Evolutionary conservation across 768 basidiomycete genomes (phyloP).

Genomic region (Lentinula sp.): DNA sequence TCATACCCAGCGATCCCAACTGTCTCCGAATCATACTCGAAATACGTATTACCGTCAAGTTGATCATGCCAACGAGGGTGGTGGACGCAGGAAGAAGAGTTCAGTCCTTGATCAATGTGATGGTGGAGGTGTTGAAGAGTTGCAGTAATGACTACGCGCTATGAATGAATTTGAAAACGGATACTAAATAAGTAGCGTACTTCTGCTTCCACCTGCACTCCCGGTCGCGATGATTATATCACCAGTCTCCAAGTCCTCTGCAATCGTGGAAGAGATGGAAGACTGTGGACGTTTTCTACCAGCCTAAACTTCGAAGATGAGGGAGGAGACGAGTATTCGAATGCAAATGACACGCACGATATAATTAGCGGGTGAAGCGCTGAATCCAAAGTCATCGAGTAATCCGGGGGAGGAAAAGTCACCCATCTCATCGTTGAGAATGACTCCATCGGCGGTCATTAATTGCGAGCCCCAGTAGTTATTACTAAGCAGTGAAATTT

Average conservation of each 20-base stretch:
- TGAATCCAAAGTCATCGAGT: constrained; percentile 28
- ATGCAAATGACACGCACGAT: constrained; percentile 13
- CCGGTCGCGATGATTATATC: constrained; percentile 30
- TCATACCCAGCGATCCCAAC: constrained; percentile 11
- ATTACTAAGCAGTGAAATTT: constrained; percentile 5
- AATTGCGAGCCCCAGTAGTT: constrained; percentile 19
- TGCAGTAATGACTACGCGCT: constrained; percentile 23
- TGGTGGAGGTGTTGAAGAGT: constrained; percentile 29
- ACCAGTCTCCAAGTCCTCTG: constrained; percentile 26
- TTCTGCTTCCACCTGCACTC: constrained; percentile 27
- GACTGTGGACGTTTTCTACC: constrained; percentile 27
- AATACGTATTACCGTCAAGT: constrained; percentile 13
- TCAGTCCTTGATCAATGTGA: constrained; percentile 25
- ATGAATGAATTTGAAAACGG: too few relatives aligned
- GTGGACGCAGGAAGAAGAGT: constrained; percentile 10
- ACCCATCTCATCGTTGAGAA: constrained; percentile 23
- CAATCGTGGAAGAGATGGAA: constrained; percentile 26
- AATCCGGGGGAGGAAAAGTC: constrained; percentile 20
- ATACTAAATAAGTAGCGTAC: not conserved
- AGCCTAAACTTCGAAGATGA: not conserved
- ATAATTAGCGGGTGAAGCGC: constrained; percentile 28
- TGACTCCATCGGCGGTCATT: constrained; percentile 20
- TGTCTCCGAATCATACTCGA: constrained; percentile 11
- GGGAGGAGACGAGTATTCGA: not conserved
- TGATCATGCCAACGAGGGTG: constrained; percentile 22